Evolutionary conservation across 2,329 filamentous ascomycete genomes (phyloP).

Genomic region (Aureobasidium sp.): DNA sequence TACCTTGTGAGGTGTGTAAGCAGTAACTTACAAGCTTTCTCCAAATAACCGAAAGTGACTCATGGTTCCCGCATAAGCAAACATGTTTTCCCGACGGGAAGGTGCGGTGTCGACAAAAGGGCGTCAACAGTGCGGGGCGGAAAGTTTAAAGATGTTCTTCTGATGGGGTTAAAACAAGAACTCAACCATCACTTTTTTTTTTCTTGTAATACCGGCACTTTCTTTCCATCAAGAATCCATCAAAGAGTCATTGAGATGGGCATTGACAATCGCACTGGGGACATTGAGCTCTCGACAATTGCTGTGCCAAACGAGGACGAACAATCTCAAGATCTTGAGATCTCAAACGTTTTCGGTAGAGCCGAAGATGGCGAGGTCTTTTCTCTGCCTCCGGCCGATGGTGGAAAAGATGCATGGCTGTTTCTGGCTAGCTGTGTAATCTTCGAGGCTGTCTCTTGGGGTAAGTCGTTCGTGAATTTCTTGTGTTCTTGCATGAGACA

Average conservation of each 20-base stretch:
- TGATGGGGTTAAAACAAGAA: neutral
- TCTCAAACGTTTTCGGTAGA: neutral
- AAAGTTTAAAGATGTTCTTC: neutral
- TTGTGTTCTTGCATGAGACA: neutral
- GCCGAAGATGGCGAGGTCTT: constrained; percentile 16
- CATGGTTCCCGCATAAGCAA: neutral
- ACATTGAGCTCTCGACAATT: neutral
- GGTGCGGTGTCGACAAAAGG: neutral
- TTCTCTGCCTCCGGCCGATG: constrained; percentile 39
- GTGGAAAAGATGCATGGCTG: constrained; percentile 44
- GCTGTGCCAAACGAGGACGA: neutral
- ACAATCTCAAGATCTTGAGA: neutral
- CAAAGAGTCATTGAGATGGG: neutral
- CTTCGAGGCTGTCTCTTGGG: constrained; percentile 48
- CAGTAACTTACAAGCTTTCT: neutral
- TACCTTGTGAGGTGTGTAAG: neutral
- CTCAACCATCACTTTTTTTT: neutral
- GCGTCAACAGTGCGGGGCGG: neutral
- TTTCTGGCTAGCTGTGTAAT: constrained; percentile 45
- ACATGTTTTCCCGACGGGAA: neutral
- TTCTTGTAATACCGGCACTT: too few species aligned
- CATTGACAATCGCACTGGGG: neutral
- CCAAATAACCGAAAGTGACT: neutral
- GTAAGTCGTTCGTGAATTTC: constrained; percentile 21
- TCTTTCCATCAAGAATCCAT: too few species aligned